Evolutionary conservation across 345 rosid genomes (phyloP).

Genomic region (Ricinus communis): DNA sequence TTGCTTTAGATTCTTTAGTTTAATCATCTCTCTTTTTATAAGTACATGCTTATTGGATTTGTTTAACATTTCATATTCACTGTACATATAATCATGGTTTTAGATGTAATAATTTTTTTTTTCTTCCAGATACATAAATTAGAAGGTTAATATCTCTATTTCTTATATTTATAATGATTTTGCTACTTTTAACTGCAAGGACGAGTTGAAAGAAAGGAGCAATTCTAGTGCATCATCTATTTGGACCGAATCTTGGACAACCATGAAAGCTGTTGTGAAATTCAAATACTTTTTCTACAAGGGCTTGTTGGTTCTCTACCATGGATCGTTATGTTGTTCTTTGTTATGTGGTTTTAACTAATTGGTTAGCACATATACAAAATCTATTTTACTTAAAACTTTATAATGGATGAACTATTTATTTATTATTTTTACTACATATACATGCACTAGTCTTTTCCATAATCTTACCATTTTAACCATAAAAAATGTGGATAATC

Average conservation of each 20-base stretch:
- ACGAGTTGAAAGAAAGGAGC: conserved; percentile 48
- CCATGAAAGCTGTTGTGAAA: conserved; percentile 69
- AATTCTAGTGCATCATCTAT: conserved; percentile 39
- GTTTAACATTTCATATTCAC: not conserved
- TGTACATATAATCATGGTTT: not conserved
- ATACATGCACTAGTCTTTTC: no score
- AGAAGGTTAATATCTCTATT: not conserved
- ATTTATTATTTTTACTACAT: no score
- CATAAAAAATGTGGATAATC: no score
- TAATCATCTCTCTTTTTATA: not conserved
- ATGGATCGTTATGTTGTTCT: conserved; percentile 97
- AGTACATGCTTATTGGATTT: not conserved
- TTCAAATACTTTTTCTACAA: conserved; percentile 83
- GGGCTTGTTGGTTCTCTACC: conserved; percentile 88
- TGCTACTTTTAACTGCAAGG: conserved; percentile 39
- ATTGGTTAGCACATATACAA: conserved; percentile 49
- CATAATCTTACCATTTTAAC: no score
- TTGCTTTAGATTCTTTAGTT: conserved; percentile 3
- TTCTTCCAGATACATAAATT: not conserved
- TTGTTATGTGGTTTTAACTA: conserved; percentile 95
- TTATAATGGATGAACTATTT: no score
- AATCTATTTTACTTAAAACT: not conserved
- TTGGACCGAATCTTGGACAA: conserved; percentile 72
- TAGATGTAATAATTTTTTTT: not conserved
- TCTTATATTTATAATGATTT: conserved; percentile 6